Evolutionary conservation across 768 basidiomycete genomes (phyloP).

Genomic region (Mycena capillaripes): DNA sequence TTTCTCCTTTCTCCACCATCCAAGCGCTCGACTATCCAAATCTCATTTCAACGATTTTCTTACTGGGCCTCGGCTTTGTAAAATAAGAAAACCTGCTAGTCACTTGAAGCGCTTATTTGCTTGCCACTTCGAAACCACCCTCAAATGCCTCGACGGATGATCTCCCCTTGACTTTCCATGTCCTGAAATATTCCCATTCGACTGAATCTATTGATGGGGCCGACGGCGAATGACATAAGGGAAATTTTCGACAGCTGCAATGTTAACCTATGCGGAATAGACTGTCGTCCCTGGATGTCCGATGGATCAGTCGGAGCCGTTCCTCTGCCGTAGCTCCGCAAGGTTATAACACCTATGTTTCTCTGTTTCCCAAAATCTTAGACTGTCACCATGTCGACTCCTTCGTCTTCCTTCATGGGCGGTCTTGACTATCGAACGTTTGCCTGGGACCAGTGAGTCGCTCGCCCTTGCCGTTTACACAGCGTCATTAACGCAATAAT

Average conservation of each 20-base stretch:
- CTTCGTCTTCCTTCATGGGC: constrained; percentile 4
- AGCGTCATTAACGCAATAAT: neutral
- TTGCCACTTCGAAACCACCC: too few relatives aligned
- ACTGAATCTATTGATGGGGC: neutral
- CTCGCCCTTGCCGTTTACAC: neutral
- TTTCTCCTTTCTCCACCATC: too few relatives aligned
- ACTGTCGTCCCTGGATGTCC: too few relatives aligned
- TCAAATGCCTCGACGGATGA: too few relatives aligned
- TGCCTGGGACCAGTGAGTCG: constrained; percentile 31
- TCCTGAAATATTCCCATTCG: constrained; percentile 6
- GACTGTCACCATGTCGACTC: neutral
- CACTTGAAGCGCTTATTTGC: too few relatives aligned
- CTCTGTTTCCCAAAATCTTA: neutral
- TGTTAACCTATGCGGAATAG: constrained; percentile 14
- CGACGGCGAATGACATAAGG: too few relatives aligned
- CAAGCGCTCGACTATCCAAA: too few relatives aligned
- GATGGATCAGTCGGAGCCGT: neutral
- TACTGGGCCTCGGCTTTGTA: too few relatives aligned
- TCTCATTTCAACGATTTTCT: too few relatives aligned
- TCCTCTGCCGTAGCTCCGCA: neutral
- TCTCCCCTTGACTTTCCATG: too few relatives aligned
- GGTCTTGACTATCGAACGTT: constrained; percentile 28
- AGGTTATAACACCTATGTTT: neutral
- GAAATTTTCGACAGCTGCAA: neutral
- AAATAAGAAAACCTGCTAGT: too few relatives aligned